Conservation (phyloP, 192 early-diverging fungal species). For the Gigaspora rosea region DNA sequence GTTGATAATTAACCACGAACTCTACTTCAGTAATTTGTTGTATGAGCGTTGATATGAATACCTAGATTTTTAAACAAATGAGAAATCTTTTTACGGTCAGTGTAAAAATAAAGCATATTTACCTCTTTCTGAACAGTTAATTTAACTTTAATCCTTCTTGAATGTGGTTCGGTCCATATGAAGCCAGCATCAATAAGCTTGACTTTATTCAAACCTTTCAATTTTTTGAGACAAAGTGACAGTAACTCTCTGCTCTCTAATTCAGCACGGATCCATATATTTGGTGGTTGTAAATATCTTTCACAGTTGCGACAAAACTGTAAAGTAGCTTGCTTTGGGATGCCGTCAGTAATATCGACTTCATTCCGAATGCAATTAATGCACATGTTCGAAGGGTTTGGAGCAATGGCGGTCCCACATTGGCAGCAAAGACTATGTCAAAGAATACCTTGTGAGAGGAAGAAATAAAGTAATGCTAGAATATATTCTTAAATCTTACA, state of each 20-base stretch:
- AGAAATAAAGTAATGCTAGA: background rate
- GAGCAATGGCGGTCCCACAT: slow-evolving; percentile 92
- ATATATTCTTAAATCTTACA: slow-evolving; percentile 42
- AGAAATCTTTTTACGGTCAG: background rate
- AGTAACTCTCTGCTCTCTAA: slow-evolving; percentile 91
- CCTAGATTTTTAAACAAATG: slow-evolving; percentile 38
- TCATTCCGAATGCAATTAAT: slow-evolving; percentile 95
- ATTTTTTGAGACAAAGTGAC: slow-evolving; percentile 89
- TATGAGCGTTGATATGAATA: slow-evolving; percentile 90
- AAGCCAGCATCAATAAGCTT: slow-evolving; percentile 96
- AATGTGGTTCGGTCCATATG: slow-evolving; percentile 94
- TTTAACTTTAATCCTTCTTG: slow-evolving; percentile 93
- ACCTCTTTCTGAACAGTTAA: slow-evolving; percentile 98
- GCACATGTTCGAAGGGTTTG: slow-evolving; percentile 99
- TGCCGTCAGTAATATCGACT: slow-evolving; percentile 98
- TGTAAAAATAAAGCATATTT: background rate
- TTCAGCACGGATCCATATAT: slow-evolving; percentile 83
- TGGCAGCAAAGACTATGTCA: slow-evolving; percentile 76
- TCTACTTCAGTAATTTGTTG: slow-evolving; percentile 97
- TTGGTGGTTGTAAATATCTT: slow-evolving; percentile 95
- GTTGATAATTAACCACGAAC: slow-evolving; percentile 87
- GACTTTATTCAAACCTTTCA: slow-evolving; percentile 89
- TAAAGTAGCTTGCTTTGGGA: slow-evolving; percentile 93
- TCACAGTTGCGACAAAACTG: slow-evolving; percentile 98
- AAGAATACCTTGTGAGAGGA: background rate